Base-by-base conservation (phyloP, 768 basidiomycete species). In the Rubroboletus satanas region DNA sequence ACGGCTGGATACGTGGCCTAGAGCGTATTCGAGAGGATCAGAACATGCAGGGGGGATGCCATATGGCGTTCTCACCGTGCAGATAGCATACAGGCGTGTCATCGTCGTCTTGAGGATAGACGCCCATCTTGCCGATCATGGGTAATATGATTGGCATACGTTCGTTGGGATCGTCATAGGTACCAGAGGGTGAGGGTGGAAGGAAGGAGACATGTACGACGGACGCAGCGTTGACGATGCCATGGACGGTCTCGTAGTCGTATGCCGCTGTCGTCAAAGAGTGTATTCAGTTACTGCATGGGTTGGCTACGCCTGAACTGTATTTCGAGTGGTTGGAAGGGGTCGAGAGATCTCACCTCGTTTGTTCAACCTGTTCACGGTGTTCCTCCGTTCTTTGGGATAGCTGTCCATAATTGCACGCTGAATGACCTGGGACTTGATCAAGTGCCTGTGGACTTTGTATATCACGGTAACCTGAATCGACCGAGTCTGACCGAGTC, bases 381-480 rank as follows among this genome's bases (percentile, higher is more conserved):
- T 59, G 43, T 67, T 66, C 26, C 53, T 55, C 15, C 7, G 23
- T 52, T 56, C 60, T 41, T 57, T 67, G 0, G 81, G 81, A 68
- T 84, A 85, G 61, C 55, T 57, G 5, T 83, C 81, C 21, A 83
- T 84, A 60, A 77, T 72, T 35, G 29, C 50, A 33, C 9, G 7
- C 2, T 0, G 10, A 33, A 10, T 10, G 9, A 18, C 15, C 15
- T 36, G 35, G 15, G 26, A 26, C 21, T 21, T 21, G 21, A 21
- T 21, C 21, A 21, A 21, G 21, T 21, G 21, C 21, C 21, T 21
- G 21, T 2, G 2, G 21, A 21, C 21, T 21, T 21, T 21, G 21
- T 21, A 21, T 21, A 21, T 21, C 21, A 21, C 21, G 21, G 21
- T 21, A 2, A 21, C 21, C 21, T 21, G 21, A 21, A 21, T 21